These are phyloP conservation scores for Irpex sp. DNA, from an alignment of 1,284 basidiomycete genomes.

Conservation along the genomic window DNA sequence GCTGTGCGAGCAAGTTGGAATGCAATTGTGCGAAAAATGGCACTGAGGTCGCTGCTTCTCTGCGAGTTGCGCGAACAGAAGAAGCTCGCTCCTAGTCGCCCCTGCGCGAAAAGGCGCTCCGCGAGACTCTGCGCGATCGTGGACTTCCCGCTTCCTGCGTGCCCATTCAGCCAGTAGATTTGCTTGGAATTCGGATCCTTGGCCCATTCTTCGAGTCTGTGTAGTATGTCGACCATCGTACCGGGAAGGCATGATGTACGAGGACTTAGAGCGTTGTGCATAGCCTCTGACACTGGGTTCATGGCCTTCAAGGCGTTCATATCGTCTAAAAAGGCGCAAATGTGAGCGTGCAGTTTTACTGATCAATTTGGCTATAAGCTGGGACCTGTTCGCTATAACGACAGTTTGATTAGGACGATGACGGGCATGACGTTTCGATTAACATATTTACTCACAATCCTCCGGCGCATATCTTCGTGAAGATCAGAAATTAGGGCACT, in stretches of 20 bases:
- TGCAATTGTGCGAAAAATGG: constrained; percentile 22
- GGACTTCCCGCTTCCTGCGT: constrained; percentile 15
- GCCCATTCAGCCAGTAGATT: constrained; percentile 13
- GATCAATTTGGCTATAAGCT: too few relatives aligned
- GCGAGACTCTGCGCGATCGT: constrained; percentile 13
- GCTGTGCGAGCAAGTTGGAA: constrained; percentile 15
- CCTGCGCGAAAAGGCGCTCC: background rate
- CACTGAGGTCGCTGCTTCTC: constrained; percentile 9
- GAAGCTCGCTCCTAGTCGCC: constrained; percentile 19
- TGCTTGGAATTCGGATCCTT: background rate
- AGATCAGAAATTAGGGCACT: too few relatives aligned
- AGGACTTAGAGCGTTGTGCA: too few relatives aligned
- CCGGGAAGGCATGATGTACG: background rate
- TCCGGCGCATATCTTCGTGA: too few relatives aligned
- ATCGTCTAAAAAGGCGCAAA: too few relatives aligned
- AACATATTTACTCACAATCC: too few relatives aligned
- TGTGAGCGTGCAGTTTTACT: too few relatives aligned
- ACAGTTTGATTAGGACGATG: too few relatives aligned
- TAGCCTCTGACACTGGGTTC: too few relatives aligned
- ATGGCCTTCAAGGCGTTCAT: too few relatives aligned
- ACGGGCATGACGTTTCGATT: too few relatives aligned
- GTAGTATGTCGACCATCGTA: background rate
- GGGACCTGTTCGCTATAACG: too few relatives aligned
- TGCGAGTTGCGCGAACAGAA: constrained; percentile 18
- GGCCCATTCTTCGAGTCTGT: background rate